Evolutionary conservation across 306 rosid species (phyloP).

Genomic region (Dalbergia cultrata): DNA sequence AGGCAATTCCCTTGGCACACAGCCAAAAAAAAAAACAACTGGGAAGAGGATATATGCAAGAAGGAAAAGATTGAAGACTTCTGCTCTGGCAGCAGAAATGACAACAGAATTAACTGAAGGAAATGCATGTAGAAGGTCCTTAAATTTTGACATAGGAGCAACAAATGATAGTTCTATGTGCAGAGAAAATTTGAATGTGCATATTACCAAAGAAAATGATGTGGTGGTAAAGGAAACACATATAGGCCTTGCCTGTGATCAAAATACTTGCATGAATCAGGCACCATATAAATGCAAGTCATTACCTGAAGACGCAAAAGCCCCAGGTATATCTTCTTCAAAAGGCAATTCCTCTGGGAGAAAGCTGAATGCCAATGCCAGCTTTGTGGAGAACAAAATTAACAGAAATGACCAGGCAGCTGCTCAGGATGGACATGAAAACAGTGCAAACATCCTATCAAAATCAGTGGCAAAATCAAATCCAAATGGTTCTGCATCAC

Average conservation of each 20-base stretch:
- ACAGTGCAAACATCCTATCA: slow-evolving; percentile 12
- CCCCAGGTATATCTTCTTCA: slow-evolving; percentile 24
- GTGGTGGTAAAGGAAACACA: slow-evolving; percentile 36
- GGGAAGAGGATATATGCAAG: slow-evolving; percentile 54
- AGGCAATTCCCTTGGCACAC: slow-evolving; percentile 28
- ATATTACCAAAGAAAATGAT: slow-evolving; percentile 25
- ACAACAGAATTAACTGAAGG: slow-evolving; percentile 34
- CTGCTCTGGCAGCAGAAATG: slow-evolving; percentile 40
- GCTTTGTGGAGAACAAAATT: slow-evolving; percentile 34
- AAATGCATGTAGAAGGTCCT: slow-evolving; percentile 60
- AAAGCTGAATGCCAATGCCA: slow-evolving; percentile 44
- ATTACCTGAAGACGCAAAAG: slow-evolving; percentile 38
- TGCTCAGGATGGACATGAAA: slow-evolving; percentile 44
- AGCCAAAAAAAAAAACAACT: slow-evolving; percentile 37
- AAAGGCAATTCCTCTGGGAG: slow-evolving; percentile 37
- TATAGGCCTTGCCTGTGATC: slow-evolving; percentile 43
- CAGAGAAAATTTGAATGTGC: slow-evolving; percentile 45
- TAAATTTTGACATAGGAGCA: slow-evolving; percentile 53
- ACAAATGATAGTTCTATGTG: slow-evolving; percentile 48
- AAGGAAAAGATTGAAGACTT: slow-evolving; percentile 50
- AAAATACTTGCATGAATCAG: slow-evolving; percentile 42
- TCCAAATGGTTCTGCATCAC: slow-evolving; percentile 41
- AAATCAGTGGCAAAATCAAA: slow-evolving; percentile 27
- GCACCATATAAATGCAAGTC: slow-evolving; percentile 38
- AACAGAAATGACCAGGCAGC: slow-evolving; percentile 42